Evolutionary conservation across 2,329 filamentous ascomycete species (phyloP).

Genomic region (Byssoonygena ceratinophila): DNA sequence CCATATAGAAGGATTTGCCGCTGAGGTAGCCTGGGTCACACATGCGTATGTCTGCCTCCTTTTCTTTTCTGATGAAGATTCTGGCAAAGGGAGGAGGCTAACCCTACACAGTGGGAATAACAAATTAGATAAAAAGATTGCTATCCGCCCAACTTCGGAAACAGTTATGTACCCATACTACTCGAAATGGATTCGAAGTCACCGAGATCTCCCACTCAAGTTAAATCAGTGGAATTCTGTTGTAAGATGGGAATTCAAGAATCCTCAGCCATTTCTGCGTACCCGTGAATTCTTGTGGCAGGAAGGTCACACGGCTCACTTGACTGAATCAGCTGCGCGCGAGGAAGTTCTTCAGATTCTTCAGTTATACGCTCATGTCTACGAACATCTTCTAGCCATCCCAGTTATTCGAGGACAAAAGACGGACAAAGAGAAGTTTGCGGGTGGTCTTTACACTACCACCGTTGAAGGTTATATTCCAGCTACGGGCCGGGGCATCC

Average conservation of each 20-base stretch:
- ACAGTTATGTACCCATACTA: conserved; percentile 95
- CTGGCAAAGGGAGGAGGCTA: conserved; percentile 19
- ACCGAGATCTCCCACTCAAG: conserved; percentile 85
- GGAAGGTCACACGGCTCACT: conserved; percentile 85
- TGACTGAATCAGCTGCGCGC: conserved; percentile 70
- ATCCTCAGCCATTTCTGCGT: conserved; percentile 71
- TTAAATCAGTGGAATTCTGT: conserved; percentile 98
- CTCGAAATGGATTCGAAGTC: conserved; percentile 90
- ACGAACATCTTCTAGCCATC: conserved; percentile 86
- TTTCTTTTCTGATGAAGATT: background rate
- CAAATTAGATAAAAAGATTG: conserved; percentile 72
- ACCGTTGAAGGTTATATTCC: conserved; percentile 97
- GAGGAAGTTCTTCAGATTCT: conserved; percentile 87
- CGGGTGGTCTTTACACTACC: conserved; percentile 90
- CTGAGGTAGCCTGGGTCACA: conserved; percentile 47
- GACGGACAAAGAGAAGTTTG: conserved; percentile 97
- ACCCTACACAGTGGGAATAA: conserved; percentile 60
- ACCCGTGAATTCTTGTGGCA: conserved; percentile 97
- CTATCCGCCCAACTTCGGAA: conserved; percentile 59
- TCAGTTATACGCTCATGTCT: conserved; percentile 82
- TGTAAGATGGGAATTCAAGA: conserved; percentile 95
- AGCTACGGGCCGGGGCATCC: conserved; percentile 87
- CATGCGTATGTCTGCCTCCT: conserved; percentile 33
- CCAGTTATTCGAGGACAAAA: conserved; percentile 89
- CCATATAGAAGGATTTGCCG: conserved; percentile 96